Base-by-base conservation (phyloP, 2,329 filamentous ascomycete species). In the Microsporum ferrugineum region DNA sequence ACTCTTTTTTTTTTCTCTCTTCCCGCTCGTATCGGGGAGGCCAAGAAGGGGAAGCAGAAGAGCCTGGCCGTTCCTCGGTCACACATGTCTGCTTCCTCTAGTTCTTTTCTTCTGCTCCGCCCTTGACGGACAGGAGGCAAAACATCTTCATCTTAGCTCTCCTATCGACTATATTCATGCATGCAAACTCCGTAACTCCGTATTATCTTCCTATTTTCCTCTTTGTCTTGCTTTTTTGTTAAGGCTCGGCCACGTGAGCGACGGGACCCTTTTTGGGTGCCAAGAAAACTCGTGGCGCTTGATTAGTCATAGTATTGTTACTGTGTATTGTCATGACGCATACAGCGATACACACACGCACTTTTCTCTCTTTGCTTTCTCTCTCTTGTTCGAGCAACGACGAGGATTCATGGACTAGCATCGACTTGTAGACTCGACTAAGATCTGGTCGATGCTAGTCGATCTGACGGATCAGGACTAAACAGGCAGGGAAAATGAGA, bases 231-330 rank as follows among this genome's bases (percentile, higher is more conserved):
- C 33, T 27, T 12, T 23, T 12, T 8, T 6, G 34, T 34, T 55
- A 17, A 55, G 49, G 49, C 49, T 55, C 49, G 49, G 49, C 49
- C 49, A 55, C 49, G 49, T 55, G 49, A 55, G 27, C n/a, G 31
- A 43, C 27, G 49, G 49, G 49, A 43, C 7, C 39, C 39, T n/a
- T 43, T 27, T 12, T 53, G 12, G 8, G n/a, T 31, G 49, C 49
- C 49, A 55, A 55, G 49, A 29, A 43, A 34, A 55, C 49, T 55
- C 49, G 49, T 55, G 49, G 49, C 49, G 49, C 6, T 17, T 55
- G 49, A 8, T 55, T 55, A 55, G 49, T 55, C 49, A 55, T 36
- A 23, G 49, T 53, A 33, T 34, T 53, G 27, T 33, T 29, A 31
- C 23, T 8, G 10, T 49, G 38, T 39, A 39, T 36, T 5, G 34